Evolutionary conservation across 345 rosid species (phyloP), one percentile per base, ranked within the genome.

Genomic region (Eucalyptus curtisii): DNA sequence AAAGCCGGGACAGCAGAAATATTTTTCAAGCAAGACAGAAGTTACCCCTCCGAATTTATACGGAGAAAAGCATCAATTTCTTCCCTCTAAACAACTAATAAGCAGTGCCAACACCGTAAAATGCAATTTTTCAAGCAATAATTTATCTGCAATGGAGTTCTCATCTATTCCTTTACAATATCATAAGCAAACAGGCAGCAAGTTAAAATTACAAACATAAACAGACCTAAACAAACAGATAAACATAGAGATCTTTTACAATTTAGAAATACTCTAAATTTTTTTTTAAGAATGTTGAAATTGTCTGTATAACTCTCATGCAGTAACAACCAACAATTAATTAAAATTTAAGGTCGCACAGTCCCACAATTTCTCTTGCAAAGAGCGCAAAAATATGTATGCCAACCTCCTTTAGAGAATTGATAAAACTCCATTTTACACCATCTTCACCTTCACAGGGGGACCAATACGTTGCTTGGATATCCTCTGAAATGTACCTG

Each of bases 401-500:
- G 90, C 97, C 52, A 90, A 96, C 99, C 98, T 97, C 99, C 93
- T 98, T 96, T 81, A 98, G 91, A 88, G 98, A 95, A 91, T 96
- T 96, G 91, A 98, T 95, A 88, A 95, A 98, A 95, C 93, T 96
- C 99, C 99, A 96, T 87, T 98, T 98, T 11, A 95, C 96, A 88
- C 96, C 91, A 90, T 96, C 99, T 93, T 96, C 98, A 88, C 98
- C 98, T 92, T 96, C 98, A 89, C 98, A 96, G 24, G 99, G 99
- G 99, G 64, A 92, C 92, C 92, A 96, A 92, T 49, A 96, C 64
- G 89, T 93, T 94, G 91, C 88, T 94, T 1, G 99, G 99, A 93
- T 96, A 98, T 86, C 99, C 98, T 92, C 99, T 93, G 88, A 96
- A 95, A 92, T 98, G 99, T 66, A 98, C 94, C 99, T 98, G 92